Evolutionary conservation across 306 rosid genomes (phyloP).

Genomic region (Glycine tomentella): DNA sequence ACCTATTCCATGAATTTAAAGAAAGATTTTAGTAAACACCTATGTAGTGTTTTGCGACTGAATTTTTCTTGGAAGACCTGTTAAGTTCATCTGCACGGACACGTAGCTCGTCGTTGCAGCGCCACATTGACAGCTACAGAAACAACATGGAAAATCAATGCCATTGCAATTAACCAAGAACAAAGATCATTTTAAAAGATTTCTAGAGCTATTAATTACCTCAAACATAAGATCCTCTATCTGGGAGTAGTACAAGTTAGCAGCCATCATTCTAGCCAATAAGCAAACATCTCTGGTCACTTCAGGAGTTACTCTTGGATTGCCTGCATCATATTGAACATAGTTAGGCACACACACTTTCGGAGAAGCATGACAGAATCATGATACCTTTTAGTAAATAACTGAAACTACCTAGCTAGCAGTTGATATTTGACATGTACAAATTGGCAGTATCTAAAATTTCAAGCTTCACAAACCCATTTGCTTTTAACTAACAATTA

Average conservation of each 20-base stretch:
- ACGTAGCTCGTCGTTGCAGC: constrained; percentile 90
- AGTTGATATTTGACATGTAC: background rate
- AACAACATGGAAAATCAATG: constrained; percentile 38
- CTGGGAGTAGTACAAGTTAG: constrained; percentile 77
- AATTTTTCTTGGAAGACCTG: constrained; percentile 74
- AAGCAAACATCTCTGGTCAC: constrained; percentile 91
- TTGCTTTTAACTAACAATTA: background rate
- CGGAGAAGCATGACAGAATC: background rate
- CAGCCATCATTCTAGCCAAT: constrained; percentile 93
- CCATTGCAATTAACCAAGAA: background rate
- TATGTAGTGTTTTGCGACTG: constrained; percentile 82
- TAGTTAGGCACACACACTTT: background rate
- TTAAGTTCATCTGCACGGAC: constrained; percentile 73
- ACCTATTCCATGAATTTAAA: background rate
- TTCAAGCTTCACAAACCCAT: constrained; percentile 2
- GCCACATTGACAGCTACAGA: constrained; percentile 94
- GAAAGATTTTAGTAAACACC: constrained; percentile 53
- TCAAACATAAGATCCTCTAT: constrained; percentile 93
- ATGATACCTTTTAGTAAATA: background rate
- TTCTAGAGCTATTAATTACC: constrained; percentile 53
- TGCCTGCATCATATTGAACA: constrained; percentile 60
- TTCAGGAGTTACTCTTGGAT: constrained; percentile 92
- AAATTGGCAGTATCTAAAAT: background rate
- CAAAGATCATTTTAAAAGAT: constrained; percentile 9
- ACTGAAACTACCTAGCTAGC: background rate